phyloP scores from a whole-genome alignment of 2,329 filamentous ascomycete species.

The Beauveria pseudobassiana region DNA sequence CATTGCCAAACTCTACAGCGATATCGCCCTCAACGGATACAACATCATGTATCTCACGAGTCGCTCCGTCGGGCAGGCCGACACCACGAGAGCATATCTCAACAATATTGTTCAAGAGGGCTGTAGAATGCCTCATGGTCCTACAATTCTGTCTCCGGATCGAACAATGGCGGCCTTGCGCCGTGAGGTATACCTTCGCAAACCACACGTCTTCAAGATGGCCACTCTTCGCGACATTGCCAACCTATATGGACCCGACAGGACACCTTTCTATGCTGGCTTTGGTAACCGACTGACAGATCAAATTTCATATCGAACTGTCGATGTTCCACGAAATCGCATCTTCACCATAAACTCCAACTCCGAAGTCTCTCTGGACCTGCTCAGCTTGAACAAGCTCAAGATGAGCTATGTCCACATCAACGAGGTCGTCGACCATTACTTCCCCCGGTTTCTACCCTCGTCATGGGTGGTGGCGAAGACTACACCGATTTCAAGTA shows the following conservation, averaged over 20 bases:
- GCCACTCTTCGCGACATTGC: constrained; percentile 91
- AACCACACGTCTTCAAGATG: constrained; percentile 99
- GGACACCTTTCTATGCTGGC: constrained; percentile 88
- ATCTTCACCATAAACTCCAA: constrained; percentile 99
- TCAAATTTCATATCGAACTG: constrained; percentile 88
- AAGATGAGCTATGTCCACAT: constrained; percentile 97
- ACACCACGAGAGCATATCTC: constrained; percentile 82
- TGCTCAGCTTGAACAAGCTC: constrained; percentile 86
- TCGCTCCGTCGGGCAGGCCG: constrained; percentile 86
- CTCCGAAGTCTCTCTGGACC: constrained; percentile 85
- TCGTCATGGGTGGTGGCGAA: constrained; percentile 84
- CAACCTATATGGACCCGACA: constrained; percentile 69
- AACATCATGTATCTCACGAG: constrained; percentile 98
- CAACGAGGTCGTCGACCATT: constrained; percentile 95
- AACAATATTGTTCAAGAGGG: constrained; percentile 84
- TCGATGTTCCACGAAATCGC: constrained; percentile 86
- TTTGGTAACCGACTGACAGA: constrained; percentile 97
- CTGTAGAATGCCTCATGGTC: constrained; percentile 78
- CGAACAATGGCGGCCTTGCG: constrained; percentile 88
- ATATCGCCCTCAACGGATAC: constrained; percentile 92
- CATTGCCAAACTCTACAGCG: constrained; percentile 93
- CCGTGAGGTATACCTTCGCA: constrained; percentile 87
- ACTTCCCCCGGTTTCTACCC: constrained; percentile 83
- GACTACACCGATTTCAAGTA: constrained; percentile 97
- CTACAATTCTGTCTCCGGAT: constrained; percentile 91